These are phyloP conservation scores for Beauveria scarabaeidicola DNA, from an alignment of 2,329 filamentous ascomycete species.

Conservation along the genomic window DNA sequence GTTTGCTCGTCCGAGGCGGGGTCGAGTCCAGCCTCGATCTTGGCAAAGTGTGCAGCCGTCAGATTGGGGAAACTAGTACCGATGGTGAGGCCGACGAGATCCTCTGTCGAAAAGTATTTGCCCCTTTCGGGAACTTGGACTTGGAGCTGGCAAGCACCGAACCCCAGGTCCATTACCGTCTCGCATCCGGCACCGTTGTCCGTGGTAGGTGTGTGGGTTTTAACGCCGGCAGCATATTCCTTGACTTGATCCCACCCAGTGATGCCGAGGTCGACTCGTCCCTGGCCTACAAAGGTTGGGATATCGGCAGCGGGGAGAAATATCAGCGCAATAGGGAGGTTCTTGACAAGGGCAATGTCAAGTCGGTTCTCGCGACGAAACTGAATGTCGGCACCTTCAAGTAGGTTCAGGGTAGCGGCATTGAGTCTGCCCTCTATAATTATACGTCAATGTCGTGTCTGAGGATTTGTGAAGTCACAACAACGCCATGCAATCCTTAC, in stretches of 20 bases:
- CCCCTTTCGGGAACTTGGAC: constrained; percentile 95
- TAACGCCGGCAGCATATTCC: constrained; percentile 60
- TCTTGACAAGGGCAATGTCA: constrained; percentile 96
- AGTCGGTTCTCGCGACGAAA: constrained; percentile 92
- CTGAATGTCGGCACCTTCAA: constrained; percentile 90
- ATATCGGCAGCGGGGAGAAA: constrained; percentile 97
- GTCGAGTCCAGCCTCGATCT: constrained; percentile 55
- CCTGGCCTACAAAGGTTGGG: constrained; percentile 93
- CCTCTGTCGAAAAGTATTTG: constrained; percentile 55
- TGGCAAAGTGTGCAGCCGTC: constrained; percentile 73
- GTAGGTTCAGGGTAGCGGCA: constrained; percentile 77
- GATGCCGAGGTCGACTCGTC: constrained; percentile 87
- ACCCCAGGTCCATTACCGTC: constrained; percentile 82
- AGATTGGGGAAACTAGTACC: constrained; percentile 92
- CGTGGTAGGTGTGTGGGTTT: constrained; percentile 38
- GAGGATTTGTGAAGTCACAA: background rate
- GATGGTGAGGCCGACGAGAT: constrained; percentile 86
- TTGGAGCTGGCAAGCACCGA: constrained; percentile 86
- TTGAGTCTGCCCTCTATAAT: constrained; percentile 81
- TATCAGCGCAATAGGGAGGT: constrained; percentile 87
- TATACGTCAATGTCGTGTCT: constrained; percentile 12
- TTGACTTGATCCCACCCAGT: constrained; percentile 88
- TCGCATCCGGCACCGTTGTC: constrained; percentile 56
- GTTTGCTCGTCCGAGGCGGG: constrained; percentile 25
- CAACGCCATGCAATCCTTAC: constrained; percentile 41